Percentiles rank a stretch among this genome's conserved stretches.
Conservation (phyloP, 768 basidiomycete species). For the Paxillus rubicundulus region DNA sequence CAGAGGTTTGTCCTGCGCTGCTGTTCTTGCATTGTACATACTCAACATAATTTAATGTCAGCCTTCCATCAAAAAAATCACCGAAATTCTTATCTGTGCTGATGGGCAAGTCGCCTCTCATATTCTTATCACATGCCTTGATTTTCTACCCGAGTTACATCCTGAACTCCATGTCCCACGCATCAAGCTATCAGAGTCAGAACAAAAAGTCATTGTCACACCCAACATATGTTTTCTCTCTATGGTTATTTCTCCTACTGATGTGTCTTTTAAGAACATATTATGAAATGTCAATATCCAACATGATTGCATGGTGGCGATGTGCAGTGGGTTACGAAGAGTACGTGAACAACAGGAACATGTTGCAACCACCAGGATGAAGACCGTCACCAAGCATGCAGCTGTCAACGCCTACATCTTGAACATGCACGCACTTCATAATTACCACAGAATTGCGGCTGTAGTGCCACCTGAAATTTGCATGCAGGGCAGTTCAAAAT, state of each 20-base stretch:
- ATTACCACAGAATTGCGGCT: background rate
- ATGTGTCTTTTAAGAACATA: conserved; percentile 7
- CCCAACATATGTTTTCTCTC: background rate
- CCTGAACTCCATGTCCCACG: conserved; percentile 2
- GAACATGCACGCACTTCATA: conserved; percentile 10
- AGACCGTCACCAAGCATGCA: conserved; percentile 3
- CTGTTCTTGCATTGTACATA: no score
- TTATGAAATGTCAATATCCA: conserved; percentile 22
- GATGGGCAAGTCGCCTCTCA: background rate
- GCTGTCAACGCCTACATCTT: conserved; percentile 4
- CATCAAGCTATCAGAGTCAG: conserved; percentile 1
- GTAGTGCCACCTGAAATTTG: background rate
- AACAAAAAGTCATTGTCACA: background rate
- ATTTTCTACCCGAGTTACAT: conserved; percentile 7
- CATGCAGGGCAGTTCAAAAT: background rate
- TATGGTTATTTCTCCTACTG: background rate
- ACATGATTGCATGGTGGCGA: conserved; percentile 13
- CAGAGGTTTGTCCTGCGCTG: no score
- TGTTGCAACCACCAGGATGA: conserved; percentile 3
- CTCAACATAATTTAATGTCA: background rate
- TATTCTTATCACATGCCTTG: background rate
- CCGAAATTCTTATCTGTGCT: conserved; percentile 1
- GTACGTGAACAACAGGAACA: conserved; percentile 9
- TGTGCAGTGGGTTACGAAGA: background rate
- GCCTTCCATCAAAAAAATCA: conserved; percentile 4